phyloP scores from a whole-genome alignment of 192 early-diverging fungal genomes.

The Pilaira anomala region DNA sequence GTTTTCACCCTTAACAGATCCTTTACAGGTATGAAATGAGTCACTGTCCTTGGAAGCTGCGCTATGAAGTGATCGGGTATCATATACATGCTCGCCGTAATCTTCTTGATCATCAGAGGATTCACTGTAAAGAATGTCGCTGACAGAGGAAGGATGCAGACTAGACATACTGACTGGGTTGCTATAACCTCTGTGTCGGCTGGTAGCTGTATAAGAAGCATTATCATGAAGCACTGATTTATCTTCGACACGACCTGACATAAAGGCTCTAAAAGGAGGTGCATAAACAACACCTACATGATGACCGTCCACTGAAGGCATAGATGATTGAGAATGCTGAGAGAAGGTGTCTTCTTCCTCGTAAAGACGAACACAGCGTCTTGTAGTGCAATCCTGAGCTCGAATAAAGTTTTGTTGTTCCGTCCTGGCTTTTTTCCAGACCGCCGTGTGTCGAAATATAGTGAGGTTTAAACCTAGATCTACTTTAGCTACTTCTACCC shows the following conservation, averaged over 20 bases:
- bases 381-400: slow-evolving; percentile 59
- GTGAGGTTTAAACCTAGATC: slow-evolving; percentile 56
- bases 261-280: slow-evolving; percentile 45
- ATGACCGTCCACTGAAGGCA: slow-evolving; percentile 27
- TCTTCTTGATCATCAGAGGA: not conserved
- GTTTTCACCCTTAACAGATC: not conserved
- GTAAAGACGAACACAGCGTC: slow-evolving; percentile 58
- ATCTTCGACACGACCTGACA: slow-evolving; percentile 27
- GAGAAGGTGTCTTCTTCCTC: slow-evolving; percentile 27
- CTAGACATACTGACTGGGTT: not conserved
- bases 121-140: not conserved
- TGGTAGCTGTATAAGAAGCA: not conserved
- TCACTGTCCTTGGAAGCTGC: slow-evolving; percentile 13
- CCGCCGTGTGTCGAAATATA: slow-evolving; percentile 49
- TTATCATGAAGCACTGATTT: slow-evolving; percentile 4
- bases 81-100: not conserved
- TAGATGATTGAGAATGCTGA: slow-evolving; percentile 26
- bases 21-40: slow-evolving; percentile 26
- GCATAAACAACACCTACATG: slow-evolving; percentile 52
- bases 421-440: slow-evolving; percentile 46
- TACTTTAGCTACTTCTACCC: slow-evolving; percentile 66
- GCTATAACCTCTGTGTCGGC: not conserved
- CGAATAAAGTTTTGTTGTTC: slow-evolving; percentile 59
- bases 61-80: slow-evolving; percentile 5
- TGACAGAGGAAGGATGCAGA: not conserved